These are phyloP conservation scores for Phytophthora cactorum DNA, from an alignment of 352 stramenopile species.

Conservation along the genomic window DNA sequence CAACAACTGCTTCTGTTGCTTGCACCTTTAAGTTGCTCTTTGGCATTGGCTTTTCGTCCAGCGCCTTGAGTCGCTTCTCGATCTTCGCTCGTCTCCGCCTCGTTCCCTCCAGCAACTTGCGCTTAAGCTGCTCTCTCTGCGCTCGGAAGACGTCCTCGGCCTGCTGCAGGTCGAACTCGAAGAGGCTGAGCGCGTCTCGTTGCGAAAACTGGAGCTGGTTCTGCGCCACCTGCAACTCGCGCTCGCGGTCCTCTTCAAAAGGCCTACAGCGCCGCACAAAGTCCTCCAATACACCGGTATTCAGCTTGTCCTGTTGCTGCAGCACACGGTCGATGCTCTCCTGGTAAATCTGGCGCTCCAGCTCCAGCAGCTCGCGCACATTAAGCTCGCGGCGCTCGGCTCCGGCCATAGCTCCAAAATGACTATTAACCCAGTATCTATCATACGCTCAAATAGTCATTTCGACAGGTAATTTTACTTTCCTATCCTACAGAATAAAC, in stretches of 20 bases:
- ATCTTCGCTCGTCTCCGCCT: slow-evolving; percentile 62
- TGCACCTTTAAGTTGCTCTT: slow-evolving; percentile 25
- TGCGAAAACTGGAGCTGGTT: slow-evolving; percentile 61
- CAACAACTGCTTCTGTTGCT: neutral
- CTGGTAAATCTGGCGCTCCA: slow-evolving; percentile 85
- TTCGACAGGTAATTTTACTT: neutral
- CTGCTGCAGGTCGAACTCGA: slow-evolving; percentile 81
- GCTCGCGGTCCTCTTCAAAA: slow-evolving; percentile 61
- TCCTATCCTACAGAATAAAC: slow-evolving; percentile 5
- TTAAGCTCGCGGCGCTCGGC: slow-evolving; percentile 38
- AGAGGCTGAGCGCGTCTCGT: slow-evolving; percentile 61
- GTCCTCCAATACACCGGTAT: slow-evolving; percentile 55
- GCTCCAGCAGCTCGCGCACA: slow-evolving; percentile 77
- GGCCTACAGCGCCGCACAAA: slow-evolving; percentile 65
- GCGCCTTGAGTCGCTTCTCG: slow-evolving; percentile 61
- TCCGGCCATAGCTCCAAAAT: slow-evolving; percentile 11
- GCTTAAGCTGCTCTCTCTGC: slow-evolving; percentile 55
- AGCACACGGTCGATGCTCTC: slow-evolving; percentile 78
- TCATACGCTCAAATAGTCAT: neutral
- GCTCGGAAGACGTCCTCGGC: slow-evolving; percentile 57
- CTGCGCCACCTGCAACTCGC: slow-evolving; percentile 52
- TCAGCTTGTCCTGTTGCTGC: slow-evolving; percentile 57
- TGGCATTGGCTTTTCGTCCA: slow-evolving; percentile 51
- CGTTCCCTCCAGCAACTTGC: slow-evolving; percentile 43
- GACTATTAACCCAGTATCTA: neutral